A percentile compares a stretch with the other conserved stretches of the same genome.
Evolutionary conservation across 2,329 filamentous ascomycete species (phyloP).

Genomic region (Neopestalotiopsis sp.): DNA sequence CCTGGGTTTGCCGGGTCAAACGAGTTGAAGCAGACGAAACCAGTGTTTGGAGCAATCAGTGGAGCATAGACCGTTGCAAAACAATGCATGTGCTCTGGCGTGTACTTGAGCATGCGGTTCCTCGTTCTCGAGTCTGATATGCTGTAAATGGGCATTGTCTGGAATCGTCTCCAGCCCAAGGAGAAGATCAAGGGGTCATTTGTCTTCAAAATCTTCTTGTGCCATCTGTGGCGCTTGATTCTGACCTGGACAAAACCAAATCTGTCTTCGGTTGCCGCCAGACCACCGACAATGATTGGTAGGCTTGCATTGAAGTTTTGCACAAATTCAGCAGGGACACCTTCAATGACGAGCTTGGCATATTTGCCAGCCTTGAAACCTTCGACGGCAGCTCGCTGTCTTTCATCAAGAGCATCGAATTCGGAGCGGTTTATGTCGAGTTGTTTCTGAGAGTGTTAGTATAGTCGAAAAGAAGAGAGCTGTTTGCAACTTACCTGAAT

Average conservation of each 20-base stretch:
- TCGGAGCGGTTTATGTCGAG: constrained; percentile 96
- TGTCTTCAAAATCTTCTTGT: constrained; percentile 98
- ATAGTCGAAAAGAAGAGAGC: not conserved
- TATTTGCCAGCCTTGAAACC: constrained; percentile 93
- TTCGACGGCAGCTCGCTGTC: constrained; percentile 83
- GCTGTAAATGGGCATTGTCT: constrained; percentile 90
- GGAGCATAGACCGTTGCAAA: constrained; percentile 96
- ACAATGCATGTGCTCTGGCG: constrained; percentile 99
- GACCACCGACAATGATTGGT: constrained; percentile 88
- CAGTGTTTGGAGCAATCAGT: constrained; percentile 92
- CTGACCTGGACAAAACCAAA: constrained; percentile 95
- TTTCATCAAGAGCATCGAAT: constrained; percentile 85
- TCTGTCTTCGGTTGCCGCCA: constrained; percentile 90
- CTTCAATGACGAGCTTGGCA: constrained; percentile 86
- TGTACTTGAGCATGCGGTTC: constrained; percentile 99
- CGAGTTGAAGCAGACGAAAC: constrained; percentile 92
- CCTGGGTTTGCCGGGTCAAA: constrained; percentile 85
- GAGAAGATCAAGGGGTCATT: constrained; percentile 98
- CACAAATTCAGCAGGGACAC: constrained; percentile 90
- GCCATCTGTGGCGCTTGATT: constrained; percentile 97
- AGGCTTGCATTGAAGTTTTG: constrained; percentile 79
- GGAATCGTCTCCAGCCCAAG: constrained; percentile 94
- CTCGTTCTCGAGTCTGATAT: constrained; percentile 92
- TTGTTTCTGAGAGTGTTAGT: constrained; percentile 17
- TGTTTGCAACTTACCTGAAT: constrained; percentile 89